These are phyloP conservation scores for Aurifilum marmelostoma DNA, from an alignment of 2,329 filamentous ascomycete species.

Conservation along the genomic window DNA sequence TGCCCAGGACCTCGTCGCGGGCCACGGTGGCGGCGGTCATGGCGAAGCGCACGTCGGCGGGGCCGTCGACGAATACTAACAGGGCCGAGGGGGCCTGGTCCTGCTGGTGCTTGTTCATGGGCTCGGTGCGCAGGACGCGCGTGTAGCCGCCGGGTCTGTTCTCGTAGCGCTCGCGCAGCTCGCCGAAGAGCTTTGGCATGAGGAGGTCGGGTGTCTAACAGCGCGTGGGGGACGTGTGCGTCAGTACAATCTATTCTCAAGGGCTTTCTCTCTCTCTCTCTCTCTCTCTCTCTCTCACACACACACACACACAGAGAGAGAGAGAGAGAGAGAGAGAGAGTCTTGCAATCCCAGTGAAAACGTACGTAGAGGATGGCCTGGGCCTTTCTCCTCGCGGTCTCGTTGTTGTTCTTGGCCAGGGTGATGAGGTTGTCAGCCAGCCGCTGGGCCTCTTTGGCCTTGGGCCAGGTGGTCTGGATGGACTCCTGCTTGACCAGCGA, in stretches of 20 bases:
- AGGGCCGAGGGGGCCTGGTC: constrained; percentile 91
- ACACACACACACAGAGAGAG: too few relatives aligned
- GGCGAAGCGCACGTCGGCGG: constrained; percentile 90
- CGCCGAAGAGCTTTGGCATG: constrained; percentile 85
- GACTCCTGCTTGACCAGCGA: constrained; percentile 92
- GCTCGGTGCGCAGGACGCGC: constrained; percentile 88
- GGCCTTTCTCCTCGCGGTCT: constrained; percentile 76
- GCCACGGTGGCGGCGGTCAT: constrained; percentile 88
- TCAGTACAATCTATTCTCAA: neutral
- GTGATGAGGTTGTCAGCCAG: constrained; percentile 95
- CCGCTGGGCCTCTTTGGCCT: constrained; percentile 95
- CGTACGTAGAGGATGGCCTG: constrained; percentile 83
- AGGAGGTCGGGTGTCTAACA: constrained; percentile 67
- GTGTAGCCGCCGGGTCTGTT: constrained; percentile 89
- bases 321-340: too few relatives aligned
- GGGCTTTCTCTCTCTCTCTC: too few relatives aligned
- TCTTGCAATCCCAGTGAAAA: too few relatives aligned
- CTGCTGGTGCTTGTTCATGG: constrained; percentile 76
- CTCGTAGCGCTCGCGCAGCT: constrained; percentile 78
- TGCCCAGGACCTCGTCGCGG: constrained; percentile 58
- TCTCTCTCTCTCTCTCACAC: too few relatives aligned
- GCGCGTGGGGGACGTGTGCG: neutral
- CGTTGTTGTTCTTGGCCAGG: constrained; percentile 88
- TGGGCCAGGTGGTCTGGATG: constrained; percentile 92
- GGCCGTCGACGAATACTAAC: constrained; percentile 92